Evolutionary conservation across 78 protist species (phyloP), one percentile per base, ranked within the genome.

Genomic region (Dictyostelium brefeldianum): DNA sequence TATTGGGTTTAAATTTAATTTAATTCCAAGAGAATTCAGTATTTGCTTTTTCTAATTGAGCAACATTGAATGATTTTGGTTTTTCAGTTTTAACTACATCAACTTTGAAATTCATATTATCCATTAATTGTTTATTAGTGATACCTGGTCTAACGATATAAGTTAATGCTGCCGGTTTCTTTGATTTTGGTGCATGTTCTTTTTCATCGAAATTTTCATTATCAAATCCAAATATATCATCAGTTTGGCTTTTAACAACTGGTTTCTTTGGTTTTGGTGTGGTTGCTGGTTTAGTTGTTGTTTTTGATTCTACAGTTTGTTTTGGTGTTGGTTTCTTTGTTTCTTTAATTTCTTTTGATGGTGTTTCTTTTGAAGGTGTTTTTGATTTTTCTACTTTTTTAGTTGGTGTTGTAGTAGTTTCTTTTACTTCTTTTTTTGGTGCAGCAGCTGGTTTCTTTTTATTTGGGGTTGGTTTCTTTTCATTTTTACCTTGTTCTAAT

Each of bases 1-100:
- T 36, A 36, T 36, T 36, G 43, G 43, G n/a, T n/a, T 36, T 1
- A 36, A 2, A 2, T 36, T 36, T 36, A 36, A 36, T 71, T 73
- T 73, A 73, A n/a, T 73, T 54, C 79, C 79, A 73, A 15, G 79
- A 36, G 5, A 73, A 46, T 7, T 25, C 79, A 29, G 79, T 17
- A 8, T 22, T 20, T 36, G 51, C 6, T 14, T 17, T 47, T 17
- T 20, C 27, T 11, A 78, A 78, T 31, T 78, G 46, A 0, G 17
- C 22, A 17, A 31, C 31, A 54, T 29, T 31, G 17, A 29, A 31
- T 22, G 27, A 1, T 51, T 50, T 78, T 20, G 83, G 18, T 50
- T 78, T 78, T 8, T 51, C 51, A 5, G 46, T 14, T 51, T 51
- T 78, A 46, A 73, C 29, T 15, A 43, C 56, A 20, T 46, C 48